These are phyloP conservation scores for Yamadazyma blattariae DNA, from an alignment of 1,139 yeast genomes.

Conservation along the genomic window DNA sequence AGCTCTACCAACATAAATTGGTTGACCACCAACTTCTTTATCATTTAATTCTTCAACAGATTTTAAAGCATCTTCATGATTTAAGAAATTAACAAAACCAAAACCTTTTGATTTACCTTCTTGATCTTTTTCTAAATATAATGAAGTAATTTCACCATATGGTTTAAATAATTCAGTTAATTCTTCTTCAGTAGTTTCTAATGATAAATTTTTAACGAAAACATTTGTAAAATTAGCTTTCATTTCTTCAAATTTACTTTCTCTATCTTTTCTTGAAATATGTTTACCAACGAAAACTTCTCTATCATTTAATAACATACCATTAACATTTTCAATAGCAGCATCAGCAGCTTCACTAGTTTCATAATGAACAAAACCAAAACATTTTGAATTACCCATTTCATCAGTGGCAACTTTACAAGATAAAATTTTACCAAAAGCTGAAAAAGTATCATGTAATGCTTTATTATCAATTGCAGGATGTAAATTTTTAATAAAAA, in stretches of 20 bases:
- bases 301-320: slow-evolving; percentile 96
- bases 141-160: slow-evolving; percentile 82
- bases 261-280: slow-evolving; percentile 91
- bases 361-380: slow-evolving; percentile 97
- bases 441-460: slow-evolving; percentile 95
- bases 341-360: slow-evolving; percentile 89
- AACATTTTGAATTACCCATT: slow-evolving; percentile 89
- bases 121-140: slow-evolving; percentile 75
- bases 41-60: slow-evolving; percentile 94
- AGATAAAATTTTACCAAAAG: slow-evolving; percentile 93
- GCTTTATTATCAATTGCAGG: slow-evolving; percentile 99
- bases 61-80: slow-evolving; percentile 82
- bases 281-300: slow-evolving; percentile 97
- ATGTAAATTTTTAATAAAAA: slow-evolving; percentile 97
- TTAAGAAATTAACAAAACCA: slow-evolving; percentile 90
- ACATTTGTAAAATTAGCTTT: slow-evolving; percentile 94
- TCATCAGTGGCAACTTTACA: slow-evolving; percentile 98
- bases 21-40: slow-evolving; percentile 79
- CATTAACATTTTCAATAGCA: slow-evolving; percentile 97
- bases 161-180: slow-evolving; percentile 70
- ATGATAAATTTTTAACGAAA: slow-evolving; percentile 85
- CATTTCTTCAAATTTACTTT: slow-evolving; percentile 87
- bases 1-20: slow-evolving; percentile 95
- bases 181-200: slow-evolving; percentile 70
- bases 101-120: slow-evolving; percentile 95